Base-by-base conservation (phyloP, 257 asterid species). In the Eucommia ulmoides region DNA sequence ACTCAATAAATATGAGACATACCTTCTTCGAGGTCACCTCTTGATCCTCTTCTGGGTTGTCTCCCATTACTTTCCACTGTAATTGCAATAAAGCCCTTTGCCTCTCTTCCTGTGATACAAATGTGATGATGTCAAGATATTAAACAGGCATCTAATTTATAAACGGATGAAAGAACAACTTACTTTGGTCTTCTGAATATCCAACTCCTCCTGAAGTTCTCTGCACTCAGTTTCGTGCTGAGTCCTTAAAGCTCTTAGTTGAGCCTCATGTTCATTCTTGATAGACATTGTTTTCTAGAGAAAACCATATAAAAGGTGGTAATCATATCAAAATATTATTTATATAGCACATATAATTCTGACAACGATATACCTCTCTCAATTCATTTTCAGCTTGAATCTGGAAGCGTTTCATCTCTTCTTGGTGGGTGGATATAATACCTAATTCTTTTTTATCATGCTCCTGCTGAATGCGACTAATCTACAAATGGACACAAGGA, bases 21-120 rank as follows among this genome's bases (percentile, higher is more conserved):
- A 91, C 99, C 99, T 77, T 83, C 68, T 79, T 91, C 8, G 99
- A 91, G 59, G 55, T 91, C 73, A 86, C 99, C 81, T 91, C 99
- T 70, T 83, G 94, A 44, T 91, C 96, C 64, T 76, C 94, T 55
- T 86, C 77, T 49, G 76, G 78, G 52, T 86, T 75, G 61, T 78
- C 77, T 45, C 87, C 61, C 95, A 91, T 91, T 57, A 83, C 96
- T 68, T 86, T 91, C 96, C 92, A 91, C 64, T 83, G 96, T 80
- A 91, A 62, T 74, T 91, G 96, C 68, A 91, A 70, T 53, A 81
- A 69, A 53, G 88, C 74, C 61, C 85, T 79, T 71, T 91, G 99
- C 65, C 74, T 81, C 77, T 91, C 95, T 74, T 86, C 99, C 99
- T 91, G 79, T 52, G 19, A 74, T 35, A 61, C 47, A 35, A 24